Conservation (phyloP, 2,329 filamentous ascomycete genomes). For the Capronia coronata region DNA sequence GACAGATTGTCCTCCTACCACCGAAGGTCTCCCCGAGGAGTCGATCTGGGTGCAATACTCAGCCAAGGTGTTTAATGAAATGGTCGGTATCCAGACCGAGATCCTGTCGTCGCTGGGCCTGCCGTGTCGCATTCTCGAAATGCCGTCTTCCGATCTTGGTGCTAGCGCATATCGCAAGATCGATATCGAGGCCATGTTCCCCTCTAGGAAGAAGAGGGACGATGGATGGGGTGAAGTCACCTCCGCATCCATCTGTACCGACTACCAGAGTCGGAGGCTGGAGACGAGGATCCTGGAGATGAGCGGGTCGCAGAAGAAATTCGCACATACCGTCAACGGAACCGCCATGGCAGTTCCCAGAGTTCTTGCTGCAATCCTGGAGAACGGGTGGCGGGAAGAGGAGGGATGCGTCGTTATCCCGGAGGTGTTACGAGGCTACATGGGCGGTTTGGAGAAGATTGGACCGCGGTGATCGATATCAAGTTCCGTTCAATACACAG, state of each 20-base stretch:
- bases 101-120: slow-evolving; percentile 72
- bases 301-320: slow-evolving; percentile 53
- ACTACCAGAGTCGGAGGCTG: slow-evolving; percentile 83
- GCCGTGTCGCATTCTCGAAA: slow-evolving; percentile 82
- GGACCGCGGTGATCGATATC: slow-evolving; percentile 31
- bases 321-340: slow-evolving; percentile 87
- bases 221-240: slow-evolving; percentile 92
- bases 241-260: slow-evolving; percentile 81
- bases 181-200: slow-evolving; percentile 93
- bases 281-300: slow-evolving; percentile 61
- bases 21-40: slow-evolving; percentile 17
- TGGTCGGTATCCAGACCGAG: slow-evolving; percentile 78
- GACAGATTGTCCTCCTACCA: slow-evolving; percentile 55
- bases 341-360: slow-evolving; percentile 88
- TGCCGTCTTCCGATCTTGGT: slow-evolving; percentile 83
- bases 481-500: background rate
- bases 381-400: slow-evolving; percentile 71
- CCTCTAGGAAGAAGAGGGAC: slow-evolving; percentile 57
- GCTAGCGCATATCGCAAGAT: slow-evolving; percentile 80
- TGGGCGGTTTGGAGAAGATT: slow-evolving; percentile 69
- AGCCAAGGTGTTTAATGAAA: slow-evolving; percentile 65
- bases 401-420: slow-evolving; percentile 69
- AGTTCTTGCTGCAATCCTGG: slow-evolving; percentile 79
- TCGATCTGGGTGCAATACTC: slow-evolving; percentile 28
- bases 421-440: slow-evolving; percentile 71